These are phyloP conservation scores for Cryptosporidium muris DNA, from an alignment of 169 alveolate genomes.

Conservation along the genomic window DNA sequence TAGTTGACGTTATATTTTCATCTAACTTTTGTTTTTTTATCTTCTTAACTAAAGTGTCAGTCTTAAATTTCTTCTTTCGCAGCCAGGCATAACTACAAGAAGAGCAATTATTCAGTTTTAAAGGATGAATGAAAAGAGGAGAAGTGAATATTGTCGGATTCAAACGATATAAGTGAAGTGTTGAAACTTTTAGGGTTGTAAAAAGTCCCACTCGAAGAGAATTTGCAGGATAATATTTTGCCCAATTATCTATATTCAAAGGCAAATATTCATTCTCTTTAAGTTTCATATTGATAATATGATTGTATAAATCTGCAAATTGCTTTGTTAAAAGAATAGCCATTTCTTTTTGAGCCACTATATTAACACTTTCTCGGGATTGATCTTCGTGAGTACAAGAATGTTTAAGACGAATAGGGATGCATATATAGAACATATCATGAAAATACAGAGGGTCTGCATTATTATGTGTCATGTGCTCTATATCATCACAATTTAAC, in stretches of 20 bases:
- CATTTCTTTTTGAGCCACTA: constrained; percentile 53
- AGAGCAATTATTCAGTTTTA: constrained; percentile 29
- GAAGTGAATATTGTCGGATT: constrained; percentile 24
- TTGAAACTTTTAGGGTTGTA: constrained; percentile 42
- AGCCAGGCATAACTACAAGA: constrained; percentile 59
- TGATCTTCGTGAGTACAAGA: constrained; percentile 59
- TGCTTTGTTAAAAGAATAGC: constrained; percentile 35
- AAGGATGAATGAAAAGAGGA: constrained; percentile 48
- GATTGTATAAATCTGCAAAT: constrained; percentile 36
- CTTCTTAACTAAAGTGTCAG: neutral
- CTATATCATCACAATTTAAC: constrained; percentile 60
- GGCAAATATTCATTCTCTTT: neutral
- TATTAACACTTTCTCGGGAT: constrained; percentile 16
- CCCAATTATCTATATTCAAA: constrained; percentile 24
- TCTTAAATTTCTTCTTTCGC: neutral
- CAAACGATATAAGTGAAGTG: constrained; percentile 14
- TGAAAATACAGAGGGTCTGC: constrained; percentile 27
- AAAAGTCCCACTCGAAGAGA: constrained; percentile 53
- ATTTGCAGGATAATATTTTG: constrained; percentile 32
- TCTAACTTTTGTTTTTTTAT: neutral
- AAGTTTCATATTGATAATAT: neutral
- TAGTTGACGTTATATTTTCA: neutral
- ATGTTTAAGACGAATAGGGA: constrained; percentile 48
- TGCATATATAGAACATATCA: constrained; percentile 59
- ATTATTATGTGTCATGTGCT: constrained; percentile 34